Conservation (phyloP, 768 basidiomycete genomes). For the Neoboletus magnificus region DNA sequence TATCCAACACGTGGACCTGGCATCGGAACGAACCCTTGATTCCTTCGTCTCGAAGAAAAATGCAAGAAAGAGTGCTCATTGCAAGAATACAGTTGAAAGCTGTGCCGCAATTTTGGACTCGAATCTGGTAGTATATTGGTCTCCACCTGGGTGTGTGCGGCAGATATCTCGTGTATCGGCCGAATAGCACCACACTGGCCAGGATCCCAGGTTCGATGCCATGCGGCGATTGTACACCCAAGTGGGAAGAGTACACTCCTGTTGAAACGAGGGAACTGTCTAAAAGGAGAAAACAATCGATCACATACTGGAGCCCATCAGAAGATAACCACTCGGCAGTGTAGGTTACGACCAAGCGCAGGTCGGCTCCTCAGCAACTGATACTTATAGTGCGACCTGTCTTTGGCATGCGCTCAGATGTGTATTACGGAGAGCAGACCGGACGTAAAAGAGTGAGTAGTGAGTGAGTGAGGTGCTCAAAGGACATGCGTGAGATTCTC, state of each 20-base stretch:
- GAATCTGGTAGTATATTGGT: not conserved
- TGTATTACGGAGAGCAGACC: too few relatives aligned
- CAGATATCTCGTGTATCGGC: not conserved
- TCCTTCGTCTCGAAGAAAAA: not conserved
- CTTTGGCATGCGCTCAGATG: too few relatives aligned
- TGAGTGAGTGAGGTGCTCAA: not conserved
- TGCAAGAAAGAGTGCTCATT: not conserved
- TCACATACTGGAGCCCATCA: not conserved
- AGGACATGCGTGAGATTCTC: not conserved
- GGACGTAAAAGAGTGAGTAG: too few relatives aligned
- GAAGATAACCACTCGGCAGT: not conserved
- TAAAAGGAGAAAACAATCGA: not conserved
- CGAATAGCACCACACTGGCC: not conserved
- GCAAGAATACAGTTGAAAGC: not conserved
- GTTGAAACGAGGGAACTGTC: not conserved
- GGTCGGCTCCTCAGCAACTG: too few relatives aligned
- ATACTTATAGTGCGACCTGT: too few relatives aligned
- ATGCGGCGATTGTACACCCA: not conserved
- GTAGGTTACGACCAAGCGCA: too few relatives aligned
- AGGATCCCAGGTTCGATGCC: not conserved
- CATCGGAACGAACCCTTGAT: not conserved
- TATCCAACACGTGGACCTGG: not conserved
- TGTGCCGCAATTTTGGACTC: not conserved
- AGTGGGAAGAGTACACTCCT: not conserved
- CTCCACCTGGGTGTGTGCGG: not conserved